Evolutionary conservation across 768 basidiomycete genomes (phyloP).

Genomic region (Calocybe gangraenosa): DNA sequence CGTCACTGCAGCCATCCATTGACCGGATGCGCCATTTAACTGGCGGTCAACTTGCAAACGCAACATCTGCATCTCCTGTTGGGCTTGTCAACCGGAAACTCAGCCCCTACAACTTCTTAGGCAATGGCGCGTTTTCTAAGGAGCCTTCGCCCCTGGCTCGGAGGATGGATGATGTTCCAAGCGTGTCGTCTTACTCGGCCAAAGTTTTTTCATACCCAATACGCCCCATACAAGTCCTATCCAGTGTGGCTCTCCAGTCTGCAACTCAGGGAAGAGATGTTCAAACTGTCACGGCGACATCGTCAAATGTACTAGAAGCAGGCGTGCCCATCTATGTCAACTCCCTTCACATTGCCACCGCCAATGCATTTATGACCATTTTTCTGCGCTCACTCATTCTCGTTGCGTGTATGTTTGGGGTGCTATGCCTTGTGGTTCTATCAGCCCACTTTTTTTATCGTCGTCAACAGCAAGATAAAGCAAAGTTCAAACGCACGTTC

Average conservation of each 20-base stretch:
- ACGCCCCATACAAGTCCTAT: neutral
- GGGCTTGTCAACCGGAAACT: slow-evolving; percentile 77
- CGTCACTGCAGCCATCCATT: slow-evolving; percentile 71
- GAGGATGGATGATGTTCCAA: neutral
- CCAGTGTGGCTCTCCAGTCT: slow-evolving; percentile 5
- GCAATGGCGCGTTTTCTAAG: neutral
- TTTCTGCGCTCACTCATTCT: slow-evolving; percentile 73
- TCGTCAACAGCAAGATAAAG: slow-evolving; percentile 7
- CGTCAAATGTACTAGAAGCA: slow-evolving; percentile 66
- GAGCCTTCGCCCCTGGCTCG: neutral
- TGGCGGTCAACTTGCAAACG: slow-evolving; percentile 68
- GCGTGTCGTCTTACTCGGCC: neutral
- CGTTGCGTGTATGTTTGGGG: slow-evolving; percentile 50
- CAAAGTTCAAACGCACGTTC: slow-evolving; percentile 30
- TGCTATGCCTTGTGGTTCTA: slow-evolving; percentile 26
- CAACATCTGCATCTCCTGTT: slow-evolving; percentile 55
- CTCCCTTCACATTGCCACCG: slow-evolving; percentile 70
- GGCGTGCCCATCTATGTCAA: slow-evolving; percentile 84
- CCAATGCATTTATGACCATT: slow-evolving; percentile 88
- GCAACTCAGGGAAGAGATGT: slow-evolving; percentile 38
- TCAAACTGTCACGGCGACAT: slow-evolving; percentile 58
- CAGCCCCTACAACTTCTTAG: slow-evolving; percentile 64
- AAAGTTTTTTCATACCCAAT: neutral
- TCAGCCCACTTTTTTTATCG: slow-evolving; percentile 9
- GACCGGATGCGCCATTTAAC: slow-evolving; percentile 79